Conservation (phyloP, 2,329 filamentous ascomycete species). For the Monosporascus sp. region DNA sequence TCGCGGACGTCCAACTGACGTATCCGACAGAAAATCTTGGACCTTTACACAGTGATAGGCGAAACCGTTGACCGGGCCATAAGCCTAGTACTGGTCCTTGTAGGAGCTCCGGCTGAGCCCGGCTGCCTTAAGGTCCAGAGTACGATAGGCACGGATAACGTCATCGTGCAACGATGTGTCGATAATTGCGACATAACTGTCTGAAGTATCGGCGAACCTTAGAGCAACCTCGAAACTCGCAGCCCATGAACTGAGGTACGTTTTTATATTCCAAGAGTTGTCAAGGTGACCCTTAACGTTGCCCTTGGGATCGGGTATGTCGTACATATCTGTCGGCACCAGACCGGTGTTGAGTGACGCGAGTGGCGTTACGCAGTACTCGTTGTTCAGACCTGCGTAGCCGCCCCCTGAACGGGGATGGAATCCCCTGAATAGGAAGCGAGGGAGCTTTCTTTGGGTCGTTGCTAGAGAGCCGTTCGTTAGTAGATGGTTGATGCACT, state of each 20-base stretch:
- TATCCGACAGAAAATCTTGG: not conserved
- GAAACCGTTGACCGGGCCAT: not conserved
- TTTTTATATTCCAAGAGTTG: not conserved
- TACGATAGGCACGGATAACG: not conserved
- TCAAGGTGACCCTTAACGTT: not conserved
- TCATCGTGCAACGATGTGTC: not conserved
- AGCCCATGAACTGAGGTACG: constrained; percentile 1
- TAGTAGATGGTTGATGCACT: not conserved
- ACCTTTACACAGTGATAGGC: not conserved
- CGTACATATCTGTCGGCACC: not conserved
- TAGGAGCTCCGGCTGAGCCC: not conserved
- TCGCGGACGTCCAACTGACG: too few species aligned
- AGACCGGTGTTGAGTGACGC: not conserved
- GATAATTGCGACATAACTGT: not conserved
- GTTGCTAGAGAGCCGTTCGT: not conserved
- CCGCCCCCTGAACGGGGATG: not conserved
- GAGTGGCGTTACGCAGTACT: not conserved
- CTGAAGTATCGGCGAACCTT: not conserved
- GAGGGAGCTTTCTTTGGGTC: not conserved
- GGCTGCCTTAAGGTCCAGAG: not conserved
- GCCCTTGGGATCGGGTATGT: too few species aligned
- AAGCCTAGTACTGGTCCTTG: not conserved
- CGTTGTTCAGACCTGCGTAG: not conserved
- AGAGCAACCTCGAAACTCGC: not conserved
- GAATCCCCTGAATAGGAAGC: not conserved